Evolutionary conservation across 1,139 yeast genomes (phyloP).

Genomic region (Yamadazyma buinensis): DNA sequence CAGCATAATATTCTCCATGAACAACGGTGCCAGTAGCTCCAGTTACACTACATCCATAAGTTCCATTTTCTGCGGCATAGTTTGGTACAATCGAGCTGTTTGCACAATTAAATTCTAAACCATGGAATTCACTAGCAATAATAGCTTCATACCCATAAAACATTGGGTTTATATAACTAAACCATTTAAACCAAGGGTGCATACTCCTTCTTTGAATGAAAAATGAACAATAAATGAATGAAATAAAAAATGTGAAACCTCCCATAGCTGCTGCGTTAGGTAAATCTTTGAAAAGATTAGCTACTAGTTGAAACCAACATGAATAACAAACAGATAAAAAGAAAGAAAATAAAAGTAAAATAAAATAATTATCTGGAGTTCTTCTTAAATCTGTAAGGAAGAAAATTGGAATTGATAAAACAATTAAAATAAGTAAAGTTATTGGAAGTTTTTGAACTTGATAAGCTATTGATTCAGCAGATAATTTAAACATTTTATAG

Average conservation of each 20-base stretch:
- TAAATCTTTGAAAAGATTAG: slow-evolving; percentile 42
- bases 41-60: slow-evolving; percentile 48
- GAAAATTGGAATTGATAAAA: slow-evolving; percentile 28
- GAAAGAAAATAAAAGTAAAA: slow-evolving; percentile 42
- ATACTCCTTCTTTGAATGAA: slow-evolving; percentile 55
- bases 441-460: slow-evolving; percentile 47
- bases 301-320: slow-evolving; percentile 46
- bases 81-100: slow-evolving; percentile 15
- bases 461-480: slow-evolving; percentile 54
- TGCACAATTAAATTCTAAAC: slow-evolving; percentile 48
- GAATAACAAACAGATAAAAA: slow-evolving; percentile 30
- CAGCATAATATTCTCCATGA: slow-evolving; percentile 46
- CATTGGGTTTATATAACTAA: slow-evolving; percentile 54
- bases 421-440: slow-evolving; percentile 42
- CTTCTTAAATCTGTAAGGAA: slow-evolving; percentile 49
- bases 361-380: slow-evolving; percentile 54
- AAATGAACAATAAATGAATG: slow-evolving; percentile 52
- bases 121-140: slow-evolving; percentile 54
- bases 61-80: slow-evolving; percentile 12
- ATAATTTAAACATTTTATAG: slow-evolving; percentile 54
- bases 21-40: slow-evolving; percentile 49
- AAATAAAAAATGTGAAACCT: slow-evolving; percentile 43
- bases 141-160: slow-evolving; percentile 56
- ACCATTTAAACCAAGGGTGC: slow-evolving; percentile 69
- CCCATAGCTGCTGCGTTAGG: slow-evolving; percentile 52